Evolutionary conservation across 164 flowering plant species (phyloP).

Genomic region (Magnolia officinalis): DNA sequence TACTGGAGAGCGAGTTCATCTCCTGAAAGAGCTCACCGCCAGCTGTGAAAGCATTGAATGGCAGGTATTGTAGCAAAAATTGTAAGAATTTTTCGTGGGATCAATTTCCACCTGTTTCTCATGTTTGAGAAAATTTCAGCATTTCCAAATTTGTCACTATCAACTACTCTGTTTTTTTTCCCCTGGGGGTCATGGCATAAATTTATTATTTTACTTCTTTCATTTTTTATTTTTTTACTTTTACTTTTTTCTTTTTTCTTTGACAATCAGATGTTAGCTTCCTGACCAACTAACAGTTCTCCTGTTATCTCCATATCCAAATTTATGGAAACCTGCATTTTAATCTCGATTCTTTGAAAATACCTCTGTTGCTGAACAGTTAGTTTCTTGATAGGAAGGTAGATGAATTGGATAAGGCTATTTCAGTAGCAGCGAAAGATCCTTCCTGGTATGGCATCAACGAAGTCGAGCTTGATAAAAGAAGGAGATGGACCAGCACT

Average conservation of each 20-base stretch:
- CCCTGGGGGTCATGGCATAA: not conserved
- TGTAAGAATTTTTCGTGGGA: not conserved
- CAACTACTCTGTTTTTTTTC: too few species aligned
- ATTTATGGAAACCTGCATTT: not conserved
- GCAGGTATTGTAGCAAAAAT: constrained; percentile 60
- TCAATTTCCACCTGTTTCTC: not conserved
- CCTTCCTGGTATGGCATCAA: constrained; percentile 74
- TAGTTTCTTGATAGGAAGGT: constrained; percentile 57
- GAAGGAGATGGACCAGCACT: constrained; percentile 75
- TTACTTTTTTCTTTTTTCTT: not conserved
- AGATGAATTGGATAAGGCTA: constrained; percentile 84
- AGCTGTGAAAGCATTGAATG: constrained; percentile 86
- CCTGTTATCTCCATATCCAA: not conserved
- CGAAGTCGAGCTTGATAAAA: constrained; percentile 68
- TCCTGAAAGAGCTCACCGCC: constrained; percentile 62
- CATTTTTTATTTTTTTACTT: not conserved
- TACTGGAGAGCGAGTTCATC: constrained; percentile 47
- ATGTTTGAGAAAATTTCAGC: not conserved
- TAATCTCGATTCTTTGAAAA: not conserved
- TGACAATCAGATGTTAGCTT: not conserved
- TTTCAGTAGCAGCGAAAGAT: constrained; percentile 78
- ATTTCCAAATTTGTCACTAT: not conserved
- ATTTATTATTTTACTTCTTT: too few species aligned
- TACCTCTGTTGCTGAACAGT: not conserved
- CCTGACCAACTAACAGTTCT: not conserved